A percentile compares a stretch with the other conserved stretches of the same genome.
These are phyloP conservation scores for Triticum turgidum DNA, from an alignment of 176 grass and related monocot species.

Conservation along the genomic window DNA sequence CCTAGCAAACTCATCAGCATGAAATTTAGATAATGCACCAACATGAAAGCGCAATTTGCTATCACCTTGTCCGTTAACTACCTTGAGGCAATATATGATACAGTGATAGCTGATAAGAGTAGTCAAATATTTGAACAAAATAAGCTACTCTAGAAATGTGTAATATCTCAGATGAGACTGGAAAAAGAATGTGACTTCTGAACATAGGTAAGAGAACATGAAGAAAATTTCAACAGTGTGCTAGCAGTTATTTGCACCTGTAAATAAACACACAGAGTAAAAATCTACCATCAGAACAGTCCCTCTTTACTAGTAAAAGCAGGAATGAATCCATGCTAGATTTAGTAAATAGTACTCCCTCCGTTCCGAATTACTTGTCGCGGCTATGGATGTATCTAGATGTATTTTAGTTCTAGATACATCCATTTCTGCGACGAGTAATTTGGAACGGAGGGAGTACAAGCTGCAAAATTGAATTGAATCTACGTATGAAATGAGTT, in stretches of 20 bases:
- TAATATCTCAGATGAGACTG: background rate
- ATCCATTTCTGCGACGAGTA: no score
- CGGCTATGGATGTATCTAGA: no score
- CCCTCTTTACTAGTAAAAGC: background rate
- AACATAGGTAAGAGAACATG: background rate
- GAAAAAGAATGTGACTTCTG: background rate
- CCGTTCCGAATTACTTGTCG: no score
- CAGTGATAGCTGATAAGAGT: background rate
- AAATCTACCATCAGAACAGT: conserved; percentile 5
- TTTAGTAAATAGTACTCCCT: background rate
- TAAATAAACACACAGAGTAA: background rate
- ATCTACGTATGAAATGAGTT: background rate
- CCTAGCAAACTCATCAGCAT: conserved; percentile 1
- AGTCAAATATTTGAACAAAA: conserved; percentile 11
- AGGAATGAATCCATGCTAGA: background rate
- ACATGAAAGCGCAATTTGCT: background rate
- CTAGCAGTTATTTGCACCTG: background rate
- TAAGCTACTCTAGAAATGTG: background rate
- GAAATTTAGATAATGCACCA: background rate
- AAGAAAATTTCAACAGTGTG: background rate
- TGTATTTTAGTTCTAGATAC: no score
- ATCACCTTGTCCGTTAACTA: background rate
- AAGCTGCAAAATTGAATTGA: background rate
- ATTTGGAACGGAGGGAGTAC: background rate
- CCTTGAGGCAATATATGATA: background rate